phyloP scores from a whole-genome alignment of 371 early-diverging fungal genomes.

The Apophysomyces variabilis region DNA sequence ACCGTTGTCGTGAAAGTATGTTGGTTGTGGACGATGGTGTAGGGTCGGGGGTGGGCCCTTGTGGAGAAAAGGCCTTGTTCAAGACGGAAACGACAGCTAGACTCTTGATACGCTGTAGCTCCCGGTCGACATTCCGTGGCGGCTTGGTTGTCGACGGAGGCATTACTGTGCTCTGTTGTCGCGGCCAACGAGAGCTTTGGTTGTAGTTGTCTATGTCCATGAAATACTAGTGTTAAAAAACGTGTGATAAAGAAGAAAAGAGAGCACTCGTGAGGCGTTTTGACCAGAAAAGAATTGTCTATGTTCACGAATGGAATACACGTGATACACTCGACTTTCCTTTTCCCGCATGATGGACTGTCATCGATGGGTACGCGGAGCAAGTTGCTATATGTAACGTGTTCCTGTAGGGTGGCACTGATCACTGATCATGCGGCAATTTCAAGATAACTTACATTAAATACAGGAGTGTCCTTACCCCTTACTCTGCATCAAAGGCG shows the following conservation, averaged over 20 bases:
- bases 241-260: not conserved
- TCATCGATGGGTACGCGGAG: not conserved
- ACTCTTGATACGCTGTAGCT: constrained; percentile 37
- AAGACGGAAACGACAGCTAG: constrained; percentile 38
- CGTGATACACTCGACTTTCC: not conserved
- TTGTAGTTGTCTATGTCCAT: not conserved
- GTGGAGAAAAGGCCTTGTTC: constrained; percentile 29
- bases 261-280: not conserved
- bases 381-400: too few relatives aligned
- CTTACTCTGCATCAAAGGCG: too few relatives aligned
- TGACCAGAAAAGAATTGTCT: too few relatives aligned
- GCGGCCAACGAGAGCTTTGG: not conserved
- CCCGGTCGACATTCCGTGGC: constrained; percentile 28
- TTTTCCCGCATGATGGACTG: not conserved
- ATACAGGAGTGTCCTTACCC: too few relatives aligned
- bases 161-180: not conserved
- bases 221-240: not conserved
- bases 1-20: constrained; percentile 1
- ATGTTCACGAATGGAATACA: too few relatives aligned
- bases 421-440: too few relatives aligned
- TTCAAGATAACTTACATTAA: too few relatives aligned
- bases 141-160: not conserved
- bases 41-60: constrained; percentile 13
- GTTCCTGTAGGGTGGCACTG: too few relatives aligned
- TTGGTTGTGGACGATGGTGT: not conserved